Evolutionary conservation across 1,139 yeast genomes (phyloP), one percentile per base, ranked within the genome.

Genomic region (Meyerozyma elateridarum): DNA sequence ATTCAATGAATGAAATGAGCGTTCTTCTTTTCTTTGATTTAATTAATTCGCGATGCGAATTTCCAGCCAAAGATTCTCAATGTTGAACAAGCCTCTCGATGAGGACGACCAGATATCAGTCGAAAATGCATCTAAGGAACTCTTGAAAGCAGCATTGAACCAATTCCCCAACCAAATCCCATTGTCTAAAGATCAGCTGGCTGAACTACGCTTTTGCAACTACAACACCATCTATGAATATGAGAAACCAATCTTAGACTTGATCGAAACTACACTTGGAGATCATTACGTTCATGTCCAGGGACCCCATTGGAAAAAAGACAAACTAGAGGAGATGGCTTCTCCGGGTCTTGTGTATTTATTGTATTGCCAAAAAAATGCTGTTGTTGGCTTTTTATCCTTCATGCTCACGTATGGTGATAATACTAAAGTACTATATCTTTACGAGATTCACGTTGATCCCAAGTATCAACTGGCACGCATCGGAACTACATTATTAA

Each of bases 401-500:
- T 58, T 64, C 41, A 61, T 61, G 45, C 46, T 69, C 21, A 65
- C 70, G 13, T 19, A 40, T 11, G 63, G 61, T 26, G 51, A 50
- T 15, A 53, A 52, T n/a, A 29, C 38, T 6, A 56, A 54, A 36
- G 70, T 64, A 16, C 48, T 76, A 6, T 76, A 73, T 42, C 54
- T 76, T 22, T 76, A 73, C 45, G 83, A 76, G 47, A 64, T 76
- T 31, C 82, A 76, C 36, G 62, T 73, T 3, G 35, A 38, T 15
- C 51, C 56, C 1, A 14, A 35, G 14, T 50, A 33, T 34, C 73
- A 65, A 37, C 50, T 56, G 7, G 36, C 36, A 9, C 49, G 56
- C 8, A 30, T 62, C 3, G 81, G 79, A 1, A 25, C 51, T 3
- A 19, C 19, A 5, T 44, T 75, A 20, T 49, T 75, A 30, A 34